Conservation (phyloP, 1,284 basidiomycete species). For the Ceratobasidium sp. region DNA sequence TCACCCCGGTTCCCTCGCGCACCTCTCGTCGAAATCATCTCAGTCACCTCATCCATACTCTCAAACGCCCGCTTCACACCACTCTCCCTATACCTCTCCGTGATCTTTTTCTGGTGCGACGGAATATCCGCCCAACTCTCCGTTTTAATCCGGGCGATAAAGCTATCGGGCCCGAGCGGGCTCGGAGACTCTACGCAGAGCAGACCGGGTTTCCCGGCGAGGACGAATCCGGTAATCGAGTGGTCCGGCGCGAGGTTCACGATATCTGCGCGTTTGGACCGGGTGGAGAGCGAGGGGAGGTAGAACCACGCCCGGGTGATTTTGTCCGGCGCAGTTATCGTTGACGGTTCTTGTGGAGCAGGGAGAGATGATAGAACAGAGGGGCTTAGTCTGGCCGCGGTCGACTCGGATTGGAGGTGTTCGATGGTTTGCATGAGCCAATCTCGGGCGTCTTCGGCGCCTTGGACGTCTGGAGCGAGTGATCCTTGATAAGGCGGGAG, state of each 20-base stretch:
- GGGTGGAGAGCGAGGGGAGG: slow-evolving; percentile 51
- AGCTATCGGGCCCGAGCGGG: slow-evolving; percentile 44
- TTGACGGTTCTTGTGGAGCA: not conserved
- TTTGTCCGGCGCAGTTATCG: not conserved
- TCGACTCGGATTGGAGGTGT: slow-evolving; percentile 37
- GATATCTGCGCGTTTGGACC: slow-evolving; percentile 50
- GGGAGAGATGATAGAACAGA: slow-evolving; percentile 4
- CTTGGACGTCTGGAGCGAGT: slow-evolving; percentile 20
- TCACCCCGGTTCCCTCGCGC: slow-evolving; percentile 50
- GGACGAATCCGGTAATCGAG: slow-evolving; percentile 50
- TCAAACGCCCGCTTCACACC: slow-evolving; percentile 46
- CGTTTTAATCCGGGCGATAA: slow-evolving; percentile 49
- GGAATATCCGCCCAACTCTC: slow-evolving; percentile 51
- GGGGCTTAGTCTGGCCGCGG: not conserved
- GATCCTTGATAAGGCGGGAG: slow-evolving; percentile 24
- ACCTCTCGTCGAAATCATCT: slow-evolving; percentile 49
- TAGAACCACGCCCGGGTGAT: slow-evolving; percentile 50
- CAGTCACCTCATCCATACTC: slow-evolving; percentile 45
- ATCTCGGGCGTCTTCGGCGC: slow-evolving; percentile 40
- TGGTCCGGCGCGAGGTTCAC: slow-evolving; percentile 47
- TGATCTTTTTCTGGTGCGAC: slow-evolving; percentile 51
- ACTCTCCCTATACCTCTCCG: slow-evolving; percentile 48
- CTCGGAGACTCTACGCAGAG: slow-evolving; percentile 49
- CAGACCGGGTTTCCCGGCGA: slow-evolving; percentile 51
- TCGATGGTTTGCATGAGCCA: slow-evolving; percentile 47